Evolutionary conservation across 2,329 filamentous ascomycete genomes (phyloP), one percentile per base, ranked within the genome.

Genomic region (Parasarocladium wereldwijsianum): DNA sequence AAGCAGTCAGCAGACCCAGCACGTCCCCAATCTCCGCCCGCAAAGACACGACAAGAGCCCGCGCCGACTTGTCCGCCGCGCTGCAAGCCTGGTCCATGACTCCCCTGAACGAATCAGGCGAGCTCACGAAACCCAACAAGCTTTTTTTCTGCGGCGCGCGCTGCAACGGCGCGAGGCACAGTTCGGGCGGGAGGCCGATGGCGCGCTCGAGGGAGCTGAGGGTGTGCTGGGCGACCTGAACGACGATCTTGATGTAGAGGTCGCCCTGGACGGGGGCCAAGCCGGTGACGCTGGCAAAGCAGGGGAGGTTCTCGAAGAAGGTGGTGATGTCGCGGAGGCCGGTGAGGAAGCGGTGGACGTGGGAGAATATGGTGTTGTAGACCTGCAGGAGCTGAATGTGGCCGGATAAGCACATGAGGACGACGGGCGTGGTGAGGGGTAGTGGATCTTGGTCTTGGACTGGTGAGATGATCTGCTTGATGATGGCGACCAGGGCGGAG

Each of bases 351-450:
- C 11, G 17, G 11, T 35, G 13, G 19, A 35, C 26, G 15, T 33
- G 30, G 14, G 18, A 13, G 27, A 36, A 36, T 15, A 31, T 33
- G 27, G n/a, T 16, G 23, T 36, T 22, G 28, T 27, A 36, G n/a
- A 36, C 31, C 17, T 33, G 34, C 27, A 36, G 31, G 22, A 36
- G 27, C 18, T 36, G 34, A 11, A 36, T 31, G 26, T 36, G 21
- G 13, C 31, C 27, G 13, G 34, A 36, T 23, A 36, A 19, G 24
- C 31, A 33, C 31, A 36, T 31, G 24, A 36, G 34, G 12, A 33
- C 27, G 32, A 25, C 24, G 14, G 34, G 34, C 29, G 24, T 33
- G 26, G 19, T 36, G 22, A 33, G 17, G 24, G 29, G 17, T 18
- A 15, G 12, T 12, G 28, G 17, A 21, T 11, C 24, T n/a, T 33